Base-by-base conservation (phyloP, 208 protist genomes). In the Novymonas esmeraldas region DNA sequence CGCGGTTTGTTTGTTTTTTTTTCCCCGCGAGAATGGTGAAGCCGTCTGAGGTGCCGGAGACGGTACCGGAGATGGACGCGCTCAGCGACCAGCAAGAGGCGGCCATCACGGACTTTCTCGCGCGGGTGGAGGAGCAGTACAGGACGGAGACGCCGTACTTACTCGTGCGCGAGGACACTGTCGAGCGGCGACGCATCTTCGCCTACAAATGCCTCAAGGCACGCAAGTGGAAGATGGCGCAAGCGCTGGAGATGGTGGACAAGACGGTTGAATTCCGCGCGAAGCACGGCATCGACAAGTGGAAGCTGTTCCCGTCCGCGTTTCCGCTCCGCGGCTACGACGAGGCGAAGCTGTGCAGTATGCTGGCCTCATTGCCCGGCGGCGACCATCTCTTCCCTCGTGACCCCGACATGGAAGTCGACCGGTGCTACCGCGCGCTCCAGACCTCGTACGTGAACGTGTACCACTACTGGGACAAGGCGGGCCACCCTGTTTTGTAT, bases 391-490 rank as follows among this genome's bases (percentile, higher is more conserved):
- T 69, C 22, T 64, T 67, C 26, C 46, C 60, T 24, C 70, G 71
- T 2, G 49, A 69, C 24, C 45, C 64, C 11, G 62, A 55, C 13
- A 74, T 18, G 24, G 69, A 74, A 36, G 72, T 52, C 50, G 79
- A 87, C 44, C 28, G 67, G 11, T 85, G 74, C 64, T 84, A 82
- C 51, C 76, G 65, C 29, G 84, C 76, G 0, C 70, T 90, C 1
- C 65, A 78, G 56, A 42, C 70, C 4, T 81, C 76, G 33, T 89
- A 90, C 55, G 71, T 79, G 50, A 81, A 80, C 33, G 64, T 83
- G 18, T 93, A 90, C 68, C 87, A 93, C 64, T 87, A 82, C 64
- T 83, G 64, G 63, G 87, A 93, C 60, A 93, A 93, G 66, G 78
- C 65, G 9, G 87, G 87, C 18, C 84, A 93, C 66, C 87, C 87